Base-by-base conservation (phyloP, 2,329 filamentous ascomycete species). In the Neopestalotiopsis sp. region DNA sequence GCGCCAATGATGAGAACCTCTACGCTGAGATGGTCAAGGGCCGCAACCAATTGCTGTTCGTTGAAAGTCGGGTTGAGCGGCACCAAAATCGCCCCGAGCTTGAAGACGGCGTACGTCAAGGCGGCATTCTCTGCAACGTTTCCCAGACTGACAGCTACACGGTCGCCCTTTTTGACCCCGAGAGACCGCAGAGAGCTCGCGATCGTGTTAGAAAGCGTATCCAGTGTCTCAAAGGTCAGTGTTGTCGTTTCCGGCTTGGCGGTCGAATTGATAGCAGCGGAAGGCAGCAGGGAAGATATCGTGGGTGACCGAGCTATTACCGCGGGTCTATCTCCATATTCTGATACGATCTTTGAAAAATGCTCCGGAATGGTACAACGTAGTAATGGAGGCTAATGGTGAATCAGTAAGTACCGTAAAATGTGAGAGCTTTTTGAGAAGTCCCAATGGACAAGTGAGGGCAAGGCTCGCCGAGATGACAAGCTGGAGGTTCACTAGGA, bases 21-120 rank as follows among this genome's bases (percentile, higher is more conserved):
- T 13, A 90, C 90, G 7, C 84, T 85, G 0, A 99, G 87, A 75
- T 97, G 95, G 9, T 86, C 86, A 34, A 98, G 84, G 0, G 95
- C 95, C 2, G 94, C 88, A 4, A 89, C 84, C 9, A 98, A 90
- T 82, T 98, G 96, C 4, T 84, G 80, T 3, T 89, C 85, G 73
- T 94, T 97, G 84, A 98, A 98, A 1, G 90, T 91, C 24, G 95
- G 95, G 78, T 99, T 98, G 30, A 98, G 82, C 0, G 95, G 96
- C n/a, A 97, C 95, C 71, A 98, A 84, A 65, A 98, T 89, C 30
- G 94, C 95, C n/a, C 96, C 96, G 10, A 98, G 87, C 81, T 98
- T 98, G 84, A 95, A 97, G 67, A 96, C 80, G 0, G 95, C 95
- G 81, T 98, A 98, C 5, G 92, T 95, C 24, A 96, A 86, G 64